Evolutionary conservation across 352 stramenopile genomes (phyloP).

Genomic region (Phytophthora colocasiae): DNA sequence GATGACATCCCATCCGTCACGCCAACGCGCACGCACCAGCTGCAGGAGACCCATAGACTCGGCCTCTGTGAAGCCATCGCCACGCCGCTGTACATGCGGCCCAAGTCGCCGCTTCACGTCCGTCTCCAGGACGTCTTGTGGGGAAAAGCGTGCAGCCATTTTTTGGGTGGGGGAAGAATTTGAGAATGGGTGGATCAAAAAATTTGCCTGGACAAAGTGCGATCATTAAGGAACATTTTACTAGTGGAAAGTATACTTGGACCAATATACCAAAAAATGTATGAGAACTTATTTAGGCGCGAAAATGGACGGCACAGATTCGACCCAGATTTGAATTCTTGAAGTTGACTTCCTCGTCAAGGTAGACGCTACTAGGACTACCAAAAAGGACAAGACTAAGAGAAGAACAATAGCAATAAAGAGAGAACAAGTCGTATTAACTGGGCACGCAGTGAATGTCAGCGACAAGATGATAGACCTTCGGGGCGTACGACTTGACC

Average conservation of each 20-base stretch:
- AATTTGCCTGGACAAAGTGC: conserved; percentile 8
- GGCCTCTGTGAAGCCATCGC: conserved; percentile 48
- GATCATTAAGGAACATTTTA: conserved; percentile 20
- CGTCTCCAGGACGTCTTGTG: conserved; percentile 25
- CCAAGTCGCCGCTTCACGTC: conserved; percentile 34
- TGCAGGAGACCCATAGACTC: conserved; percentile 50
- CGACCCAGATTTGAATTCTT: conserved; percentile 24
- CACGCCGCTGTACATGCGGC: conserved; percentile 39
- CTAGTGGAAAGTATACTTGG: neutral
- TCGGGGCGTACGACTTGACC: conserved; percentile 94
- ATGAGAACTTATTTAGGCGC: conserved; percentile 9
- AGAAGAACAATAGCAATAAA: neutral
- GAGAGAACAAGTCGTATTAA: neutral
- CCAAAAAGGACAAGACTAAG: neutral
- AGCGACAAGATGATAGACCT: conserved; percentile 90
- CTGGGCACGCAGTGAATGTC: conserved; percentile 70
- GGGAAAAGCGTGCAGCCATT: conserved; percentile 35
- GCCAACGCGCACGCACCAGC: conserved; percentile 40
- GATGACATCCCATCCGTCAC: conserved; percentile 49
- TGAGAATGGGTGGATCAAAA: conserved; percentile 42
- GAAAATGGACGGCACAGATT: conserved; percentile 15
- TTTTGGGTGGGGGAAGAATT: conserved; percentile 28
- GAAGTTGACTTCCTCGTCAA: neutral
- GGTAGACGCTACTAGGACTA: too few relatives aligned
- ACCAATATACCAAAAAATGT: conserved; percentile 17